phyloP scores from a whole-genome alignment of 2,329 filamentous ascomycete species.

The Aspergillus sp. region DNA sequence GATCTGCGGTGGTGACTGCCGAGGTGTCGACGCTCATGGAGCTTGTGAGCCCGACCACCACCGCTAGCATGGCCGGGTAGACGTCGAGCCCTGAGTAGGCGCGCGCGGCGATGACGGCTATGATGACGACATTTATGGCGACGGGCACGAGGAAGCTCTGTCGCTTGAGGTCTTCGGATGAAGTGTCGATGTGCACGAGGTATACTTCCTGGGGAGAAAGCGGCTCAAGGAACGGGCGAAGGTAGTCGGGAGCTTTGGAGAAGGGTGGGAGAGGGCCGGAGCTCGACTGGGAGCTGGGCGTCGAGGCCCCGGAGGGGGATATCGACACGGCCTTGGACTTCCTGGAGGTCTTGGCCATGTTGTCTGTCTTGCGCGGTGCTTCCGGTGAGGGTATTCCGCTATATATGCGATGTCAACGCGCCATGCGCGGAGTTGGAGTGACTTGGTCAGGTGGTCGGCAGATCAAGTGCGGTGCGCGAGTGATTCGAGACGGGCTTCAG shows the following conservation, averaged over 20 bases:
- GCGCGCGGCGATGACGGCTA: slow-evolving; percentile 56
- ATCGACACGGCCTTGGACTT: slow-evolving; percentile 16
- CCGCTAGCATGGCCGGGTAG: slow-evolving; percentile 60
- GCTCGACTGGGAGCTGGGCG: slow-evolving; percentile 18
- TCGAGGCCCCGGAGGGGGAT: slow-evolving; percentile 22
- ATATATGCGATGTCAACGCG: no score
- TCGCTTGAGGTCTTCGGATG: slow-evolving; percentile 61
- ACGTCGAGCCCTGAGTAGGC: slow-evolving; percentile 59
- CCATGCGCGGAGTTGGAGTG: no score
- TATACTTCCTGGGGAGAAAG: slow-evolving; percentile 66
- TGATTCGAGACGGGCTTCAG: no score
- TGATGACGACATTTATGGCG: slow-evolving; percentile 62
- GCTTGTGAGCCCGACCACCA: slow-evolving; percentile 57
- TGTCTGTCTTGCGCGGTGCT: slow-evolving; percentile 4
- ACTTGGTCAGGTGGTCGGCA: no score
- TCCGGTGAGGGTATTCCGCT: no score
- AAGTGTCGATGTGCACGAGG: slow-evolving; percentile 71
- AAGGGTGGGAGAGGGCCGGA: slow-evolving; percentile 54
- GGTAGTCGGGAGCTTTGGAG: slow-evolving; percentile 51
- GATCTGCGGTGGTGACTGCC: slow-evolving; percentile 47
- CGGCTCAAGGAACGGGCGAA: slow-evolving; percentile 56
- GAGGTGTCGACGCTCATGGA: slow-evolving; percentile 55
- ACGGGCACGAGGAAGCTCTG: slow-evolving; percentile 75
- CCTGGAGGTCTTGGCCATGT: slow-evolving; percentile 29
- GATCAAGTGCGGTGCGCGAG: no score